phyloP scores from a whole-genome alignment of 2,329 filamentous ascomycete genomes.

The Stemphylium vesicarium region DNA sequence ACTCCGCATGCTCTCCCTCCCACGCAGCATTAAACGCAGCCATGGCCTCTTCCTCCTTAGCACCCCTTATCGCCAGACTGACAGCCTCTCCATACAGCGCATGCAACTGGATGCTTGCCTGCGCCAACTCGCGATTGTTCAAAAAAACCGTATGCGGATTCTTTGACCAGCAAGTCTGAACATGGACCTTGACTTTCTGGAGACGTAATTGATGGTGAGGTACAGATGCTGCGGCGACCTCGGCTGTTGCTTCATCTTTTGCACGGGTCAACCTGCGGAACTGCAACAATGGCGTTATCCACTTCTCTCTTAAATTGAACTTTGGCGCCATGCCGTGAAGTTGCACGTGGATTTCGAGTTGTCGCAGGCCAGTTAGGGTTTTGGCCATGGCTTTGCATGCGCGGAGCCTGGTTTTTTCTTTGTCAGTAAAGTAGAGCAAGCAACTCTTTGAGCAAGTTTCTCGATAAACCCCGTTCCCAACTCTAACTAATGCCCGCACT shows the following conservation, averaged over 20 bases:
- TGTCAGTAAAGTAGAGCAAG: background rate
- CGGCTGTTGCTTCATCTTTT: background rate
- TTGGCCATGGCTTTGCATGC: constrained; percentile 30
- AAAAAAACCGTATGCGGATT: constrained; percentile 3
- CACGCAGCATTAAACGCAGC: constrained; percentile 31
- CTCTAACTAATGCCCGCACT: background rate
- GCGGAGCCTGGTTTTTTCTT: background rate
- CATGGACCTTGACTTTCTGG: constrained; percentile 22
- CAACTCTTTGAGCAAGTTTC: background rate
- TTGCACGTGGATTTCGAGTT: constrained; percentile 30
- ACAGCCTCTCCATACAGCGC: constrained; percentile 37
- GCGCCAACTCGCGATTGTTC: constrained; percentile 12
- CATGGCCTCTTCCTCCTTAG: constrained; percentile 38
- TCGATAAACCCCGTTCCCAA: background rate
- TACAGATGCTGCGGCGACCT: background rate
- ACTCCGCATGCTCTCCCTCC: constrained; percentile 17
- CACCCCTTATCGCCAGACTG: constrained; percentile 31
- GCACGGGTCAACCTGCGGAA: constrained; percentile 30
- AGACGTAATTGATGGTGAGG: constrained; percentile 1
- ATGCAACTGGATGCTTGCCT: constrained; percentile 33
- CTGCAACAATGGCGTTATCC: constrained; percentile 36
- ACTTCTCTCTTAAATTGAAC: constrained; percentile 32
- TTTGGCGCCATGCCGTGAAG: constrained; percentile 24
- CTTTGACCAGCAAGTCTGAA: constrained; percentile 11
- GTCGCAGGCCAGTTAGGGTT: constrained; percentile 26